Evolutionary conservation across 306 rosid genomes (phyloP).

Genomic region (Sicyos edulis): DNA sequence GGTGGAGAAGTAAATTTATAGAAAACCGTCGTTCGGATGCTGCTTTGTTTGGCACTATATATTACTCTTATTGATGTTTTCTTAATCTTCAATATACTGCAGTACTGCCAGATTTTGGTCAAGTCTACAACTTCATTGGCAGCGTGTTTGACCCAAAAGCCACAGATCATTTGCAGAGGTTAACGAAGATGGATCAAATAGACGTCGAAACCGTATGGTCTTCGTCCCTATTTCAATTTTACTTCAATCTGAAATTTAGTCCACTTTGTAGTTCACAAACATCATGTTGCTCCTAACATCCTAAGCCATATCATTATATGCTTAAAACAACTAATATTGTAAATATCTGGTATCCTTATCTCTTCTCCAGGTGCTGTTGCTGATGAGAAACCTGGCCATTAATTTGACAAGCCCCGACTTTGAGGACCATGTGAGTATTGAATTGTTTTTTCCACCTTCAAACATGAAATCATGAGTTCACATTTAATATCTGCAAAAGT

Average conservation of each 20-base stretch:
- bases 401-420: slow-evolving; percentile 77
- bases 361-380: slow-evolving; percentile 59
- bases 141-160: slow-evolving; percentile 78
- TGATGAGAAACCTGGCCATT: slow-evolving; percentile 89
- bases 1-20: neutral
- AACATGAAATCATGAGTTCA: neutral
- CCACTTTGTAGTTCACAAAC: neutral
- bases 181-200: slow-evolving; percentile 77
- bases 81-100: slow-evolving; percentile 30
- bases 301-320: too few relatives aligned
- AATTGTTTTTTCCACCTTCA: neutral
- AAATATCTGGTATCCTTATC: slow-evolving; percentile 16
- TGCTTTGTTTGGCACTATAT: neutral
- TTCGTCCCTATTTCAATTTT: neutral
- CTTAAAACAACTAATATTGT: neutral
- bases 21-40: neutral
- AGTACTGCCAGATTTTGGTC: slow-evolving; percentile 90
- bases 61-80: neutral
- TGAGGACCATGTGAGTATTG: slow-evolving; percentile 74
- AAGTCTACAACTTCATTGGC: slow-evolving; percentile 85
- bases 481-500: too few relatives aligned
- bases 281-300: too few relatives aligned
- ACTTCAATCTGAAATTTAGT: neutral
- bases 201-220: slow-evolving; percentile 77
- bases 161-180: slow-evolving; percentile 64